phyloP scores from a whole-genome alignment of 2,329 filamentous ascomycete genomes.

The Fusarium nelsonii region DNA sequence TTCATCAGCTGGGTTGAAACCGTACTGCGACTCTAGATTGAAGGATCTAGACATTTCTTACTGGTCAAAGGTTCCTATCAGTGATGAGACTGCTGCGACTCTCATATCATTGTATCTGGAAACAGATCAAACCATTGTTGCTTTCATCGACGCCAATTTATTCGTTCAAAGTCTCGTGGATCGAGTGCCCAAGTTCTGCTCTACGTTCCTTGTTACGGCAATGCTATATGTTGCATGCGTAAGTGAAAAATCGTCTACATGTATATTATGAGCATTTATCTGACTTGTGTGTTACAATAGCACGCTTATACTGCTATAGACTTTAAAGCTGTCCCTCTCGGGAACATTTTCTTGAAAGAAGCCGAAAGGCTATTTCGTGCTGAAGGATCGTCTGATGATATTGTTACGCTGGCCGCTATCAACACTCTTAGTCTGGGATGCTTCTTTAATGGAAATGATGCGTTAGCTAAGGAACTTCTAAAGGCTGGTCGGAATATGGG shows the following conservation, averaged over 20 bases:
- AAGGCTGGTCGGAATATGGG: neutral
- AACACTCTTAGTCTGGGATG: constrained; percentile 8
- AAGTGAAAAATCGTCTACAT: neutral
- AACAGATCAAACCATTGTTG: constrained; percentile 11
- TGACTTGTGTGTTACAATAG: neutral
- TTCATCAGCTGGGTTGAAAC: neutral
- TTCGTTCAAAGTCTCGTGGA: neutral
- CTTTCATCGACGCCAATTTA: neutral
- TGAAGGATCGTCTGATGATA: neutral
- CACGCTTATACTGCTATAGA: constrained; percentile 3
- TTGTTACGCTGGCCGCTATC: neutral
- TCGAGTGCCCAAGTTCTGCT: neutral
- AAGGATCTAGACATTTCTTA: neutral
- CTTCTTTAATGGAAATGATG: neutral
- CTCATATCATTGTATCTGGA: constrained; percentile 8
- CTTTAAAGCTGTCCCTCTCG: neutral
- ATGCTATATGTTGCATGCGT: constrained; percentile 14
- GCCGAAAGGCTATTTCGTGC: neutral
- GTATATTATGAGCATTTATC: too few species aligned
- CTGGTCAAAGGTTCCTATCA: constrained; percentile 14
- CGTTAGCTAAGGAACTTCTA: neutral
- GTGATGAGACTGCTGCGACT: neutral
- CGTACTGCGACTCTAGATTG: neutral
- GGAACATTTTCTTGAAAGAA: neutral
- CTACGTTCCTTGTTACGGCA: constrained; percentile 4